Percentiles rank a stretch among this genome's conserved stretches.
Evolutionary conservation across 2,329 filamentous ascomycete species (phyloP).

Genomic region (Cordyceps cateniannulata): DNA sequence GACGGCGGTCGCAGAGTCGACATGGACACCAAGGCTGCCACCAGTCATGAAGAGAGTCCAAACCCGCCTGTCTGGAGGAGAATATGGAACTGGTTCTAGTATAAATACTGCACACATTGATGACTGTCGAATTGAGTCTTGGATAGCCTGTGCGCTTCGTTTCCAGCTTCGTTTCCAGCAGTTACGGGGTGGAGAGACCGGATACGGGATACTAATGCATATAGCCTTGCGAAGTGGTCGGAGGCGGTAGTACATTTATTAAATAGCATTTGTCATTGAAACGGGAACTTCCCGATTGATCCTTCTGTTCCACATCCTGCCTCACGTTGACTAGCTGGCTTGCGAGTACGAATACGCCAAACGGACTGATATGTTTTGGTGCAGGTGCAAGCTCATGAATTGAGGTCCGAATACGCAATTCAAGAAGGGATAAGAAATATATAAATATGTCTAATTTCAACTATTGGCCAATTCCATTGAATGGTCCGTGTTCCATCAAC

Average conservation of each 20-base stretch:
- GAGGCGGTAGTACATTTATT: neutral
- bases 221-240: slow-evolving; percentile 11
- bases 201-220: neutral
- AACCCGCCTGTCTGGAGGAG: slow-evolving; percentile 36
- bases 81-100: slow-evolving; percentile 34
- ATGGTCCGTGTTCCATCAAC: neutral
- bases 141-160: no score
- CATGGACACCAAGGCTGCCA: slow-evolving; percentile 37
- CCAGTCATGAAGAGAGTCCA: slow-evolving; percentile 24
- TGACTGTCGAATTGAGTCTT: neutral
- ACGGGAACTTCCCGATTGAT: neutral
- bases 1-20: slow-evolving; percentile 49
- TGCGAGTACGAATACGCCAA: neutral
- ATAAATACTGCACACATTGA: neutral
- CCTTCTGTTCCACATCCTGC: no score
- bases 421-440: neutral
- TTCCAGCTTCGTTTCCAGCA: neutral
- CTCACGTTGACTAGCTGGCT: neutral
- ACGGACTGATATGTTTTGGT: neutral
- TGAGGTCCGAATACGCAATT: neutral
- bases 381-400: no score
- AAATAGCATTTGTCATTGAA: neutral
- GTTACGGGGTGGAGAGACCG: neutral
- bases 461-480: neutral
- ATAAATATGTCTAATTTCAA: neutral